Conservation (phyloP, 108 stramenopile genomes). For the Skeletonema costatum region DNA sequence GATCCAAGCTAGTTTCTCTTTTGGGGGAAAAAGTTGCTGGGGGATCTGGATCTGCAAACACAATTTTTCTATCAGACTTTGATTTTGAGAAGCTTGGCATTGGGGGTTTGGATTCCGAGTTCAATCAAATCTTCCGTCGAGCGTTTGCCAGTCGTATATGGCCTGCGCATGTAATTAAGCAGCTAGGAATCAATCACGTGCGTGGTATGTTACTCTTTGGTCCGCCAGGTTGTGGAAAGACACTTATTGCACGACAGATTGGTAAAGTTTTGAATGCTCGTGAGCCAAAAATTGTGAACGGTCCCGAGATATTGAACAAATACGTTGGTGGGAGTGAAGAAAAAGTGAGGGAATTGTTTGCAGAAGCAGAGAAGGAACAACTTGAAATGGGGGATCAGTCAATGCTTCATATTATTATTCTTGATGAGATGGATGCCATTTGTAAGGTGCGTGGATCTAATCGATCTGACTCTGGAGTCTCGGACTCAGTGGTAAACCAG, state of each 20-base stretch:
- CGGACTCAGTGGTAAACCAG: constrained; percentile 99
- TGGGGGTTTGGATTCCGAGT: constrained; percentile 96
- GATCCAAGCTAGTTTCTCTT: constrained; percentile 45
- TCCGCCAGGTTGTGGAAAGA: constrained; percentile 94
- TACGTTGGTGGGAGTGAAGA: constrained; percentile 97
- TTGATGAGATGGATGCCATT: constrained; percentile 99
- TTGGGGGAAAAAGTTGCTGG: constrained; percentile 70
- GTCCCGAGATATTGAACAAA: constrained; percentile 98
- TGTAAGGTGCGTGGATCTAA: constrained; percentile 94
- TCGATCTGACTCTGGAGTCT: constrained; percentile 93
- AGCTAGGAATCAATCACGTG: constrained; percentile 98
- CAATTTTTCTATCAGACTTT: constrained; percentile 91
- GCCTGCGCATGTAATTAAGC: constrained; percentile 92
- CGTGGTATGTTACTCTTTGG: constrained; percentile 97
- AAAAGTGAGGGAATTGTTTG: constrained; percentile 96
- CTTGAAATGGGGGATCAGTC: constrained; percentile 90
- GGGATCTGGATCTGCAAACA: constrained; percentile 65
- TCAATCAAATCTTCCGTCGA: constrained; percentile 97
- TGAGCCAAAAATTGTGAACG: constrained; percentile 99
- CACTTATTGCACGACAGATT: constrained; percentile 98
- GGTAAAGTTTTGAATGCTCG: constrained; percentile 97
- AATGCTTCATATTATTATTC: constrained; percentile 98
- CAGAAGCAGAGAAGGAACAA: constrained; percentile 94
- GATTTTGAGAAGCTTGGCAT: constrained; percentile 98
- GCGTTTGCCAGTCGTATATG: constrained; percentile 98